Base-by-base conservation (phyloP, 257 asterid species). In the Solanum pennellii region DNA sequence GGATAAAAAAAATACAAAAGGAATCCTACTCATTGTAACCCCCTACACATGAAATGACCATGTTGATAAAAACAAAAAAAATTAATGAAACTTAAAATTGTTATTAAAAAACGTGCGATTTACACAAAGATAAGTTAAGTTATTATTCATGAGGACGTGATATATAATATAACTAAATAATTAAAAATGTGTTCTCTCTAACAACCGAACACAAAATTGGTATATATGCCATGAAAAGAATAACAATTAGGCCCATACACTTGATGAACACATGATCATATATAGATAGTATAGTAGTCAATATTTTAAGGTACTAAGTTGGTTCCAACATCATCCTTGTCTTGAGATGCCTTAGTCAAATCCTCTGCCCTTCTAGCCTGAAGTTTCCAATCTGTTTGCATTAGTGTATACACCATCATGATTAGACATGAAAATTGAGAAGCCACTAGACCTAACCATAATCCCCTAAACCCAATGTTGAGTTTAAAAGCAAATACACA, bases 371-470 rank as follows among this genome's bases (percentile, higher is more conserved):
- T 73, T 93, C 93, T 93, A 3, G 91, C 93, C 86, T 95, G 98
- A 41, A 89, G 92, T 66, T 93, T 94, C 98, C 98, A 95, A 72
- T 95, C 97, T 0, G 98, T 95, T 87, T 84, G 82, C 18, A 89
- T 86, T 84, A 95, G 80, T 16, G 92, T 94, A 68, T 88, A 93
- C 12, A 94, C 39, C 98, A 95, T 93, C 92, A 95, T 69, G 20
- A 75, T 7, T 86, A 91, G 13, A 59, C 98, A 94, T 2, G 95
- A 91, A 7, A 83, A 91, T 73, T 95, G 96, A 1, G 98, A 94
- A 86, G 96, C 96, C 85, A 95, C 95, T 29, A 95, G 71, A 14
- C 98, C 98, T 89, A 94, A 84, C 98, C 98, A 95, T 66, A 94
- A 90, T 87, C 98, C 98, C 88, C 37, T 91, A 88, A 95, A 95